Base-by-base conservation (phyloP, 495 filamentous ascomycete species). In the Cercophora scortea region DNA sequence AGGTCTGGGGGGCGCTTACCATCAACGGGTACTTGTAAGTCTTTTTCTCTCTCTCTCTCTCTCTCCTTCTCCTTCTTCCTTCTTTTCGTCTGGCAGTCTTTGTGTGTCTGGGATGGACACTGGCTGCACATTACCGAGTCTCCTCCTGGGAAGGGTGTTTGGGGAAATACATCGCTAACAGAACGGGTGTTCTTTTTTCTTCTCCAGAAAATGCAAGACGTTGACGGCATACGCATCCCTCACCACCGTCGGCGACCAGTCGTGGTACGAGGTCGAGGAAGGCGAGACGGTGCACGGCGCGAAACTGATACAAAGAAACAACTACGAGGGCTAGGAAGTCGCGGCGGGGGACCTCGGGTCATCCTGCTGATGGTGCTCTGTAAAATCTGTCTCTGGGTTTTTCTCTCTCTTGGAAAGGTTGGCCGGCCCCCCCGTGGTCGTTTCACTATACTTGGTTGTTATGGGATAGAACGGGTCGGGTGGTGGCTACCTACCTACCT, bases 1-100 rank as follows among this genome's bases (percentile, higher is more conserved):
- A 71, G 41, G 67, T 71, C 6, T 71, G 63, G 61, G 69, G 69
- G 3, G 59, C 59, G 13, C 25, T 70, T 18, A 67, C 57, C 1
- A 67, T 71, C 45, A 62, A 69, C 19, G 69, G 69, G 19, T 68
- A 59, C 52, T 45, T 71, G 68, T 71, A 62, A 54, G 68, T 60
- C 25, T 5, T 25, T 25, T 25, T 25, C 25, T 5, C 25, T 25
- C 5, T 44, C 6, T 36, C 8, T 18, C 34, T 34, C 19, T 6
- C 8, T 12, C 32, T 49, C 16, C 33, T 3, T n/a, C n/a, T n/a
- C n/a, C n/a, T n/a, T n/a, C n/a, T n/a, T n/a, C n/a, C n/a, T n/a
- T n/a, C n/a, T n/a, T n/a, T n/a, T n/a, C n/a, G n/a, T n/a, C n/a
- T n/a, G n/a, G n/a, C n/a, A n/a, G n/a, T n/a, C n/a, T n/a, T n/a